A percentile compares a stretch with the other conserved stretches of the same genome.
phyloP scores from a whole-genome alignment of 1,139 yeast genomes.

The Yamadazyma membranifaciens region DNA sequence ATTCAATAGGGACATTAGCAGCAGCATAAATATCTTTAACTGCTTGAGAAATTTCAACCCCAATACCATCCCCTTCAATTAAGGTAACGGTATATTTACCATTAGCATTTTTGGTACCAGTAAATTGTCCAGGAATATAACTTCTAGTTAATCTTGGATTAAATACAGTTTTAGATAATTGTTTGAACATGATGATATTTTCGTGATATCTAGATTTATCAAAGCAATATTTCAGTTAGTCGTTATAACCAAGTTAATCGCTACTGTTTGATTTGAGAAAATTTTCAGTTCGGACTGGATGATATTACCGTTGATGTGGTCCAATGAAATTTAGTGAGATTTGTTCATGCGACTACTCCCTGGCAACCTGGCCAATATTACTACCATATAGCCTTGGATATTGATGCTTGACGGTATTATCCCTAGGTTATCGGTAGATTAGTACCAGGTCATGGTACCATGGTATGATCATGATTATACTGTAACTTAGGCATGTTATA shows the following conservation, averaged over 20 bases:
- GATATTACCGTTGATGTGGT: background rate
- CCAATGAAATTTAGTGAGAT: constrained; percentile 3
- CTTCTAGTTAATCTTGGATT: constrained; percentile 45
- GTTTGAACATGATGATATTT: constrained; percentile 39
- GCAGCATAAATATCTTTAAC: constrained; percentile 90
- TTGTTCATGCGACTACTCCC: too few species aligned
- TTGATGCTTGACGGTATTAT: too few species aligned
- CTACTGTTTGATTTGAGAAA: constrained; percentile 6
- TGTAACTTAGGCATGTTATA: too few species aligned
- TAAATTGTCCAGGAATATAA: constrained; percentile 50
- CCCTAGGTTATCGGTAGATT: too few species aligned
- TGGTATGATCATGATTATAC: too few species aligned
- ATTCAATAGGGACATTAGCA: constrained; percentile 91
- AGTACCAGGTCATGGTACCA: too few species aligned
- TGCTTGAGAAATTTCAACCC: constrained; percentile 90
- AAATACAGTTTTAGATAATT: constrained; percentile 31
- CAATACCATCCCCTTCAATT: constrained; percentile 99
- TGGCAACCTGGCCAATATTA: too few species aligned
- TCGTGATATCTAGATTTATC: too few species aligned
- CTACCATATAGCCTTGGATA: too few species aligned
- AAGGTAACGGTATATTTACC: constrained; percentile 90
- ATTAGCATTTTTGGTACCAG: constrained; percentile 44
- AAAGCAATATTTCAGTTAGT: background rate
- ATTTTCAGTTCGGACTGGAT: constrained; percentile 6
- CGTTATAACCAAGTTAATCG: background rate